These are phyloP conservation scores for Hippophae rhamnoides DNA, from an alignment of 306 rosid species.

Conservation along the genomic window DNA sequence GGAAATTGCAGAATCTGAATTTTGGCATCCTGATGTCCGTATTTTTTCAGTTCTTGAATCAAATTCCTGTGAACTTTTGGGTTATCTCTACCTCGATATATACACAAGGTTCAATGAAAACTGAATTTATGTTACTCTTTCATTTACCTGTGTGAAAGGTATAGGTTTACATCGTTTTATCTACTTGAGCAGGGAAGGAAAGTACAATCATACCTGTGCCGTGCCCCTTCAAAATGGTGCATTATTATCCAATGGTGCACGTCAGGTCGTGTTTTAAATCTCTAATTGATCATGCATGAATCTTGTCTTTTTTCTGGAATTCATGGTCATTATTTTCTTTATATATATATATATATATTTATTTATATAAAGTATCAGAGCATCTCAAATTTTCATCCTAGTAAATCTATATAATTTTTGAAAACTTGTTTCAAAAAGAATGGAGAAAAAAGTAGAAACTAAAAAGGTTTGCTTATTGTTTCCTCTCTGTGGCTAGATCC, in stretches of 20 bases:
- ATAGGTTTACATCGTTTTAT: conserved; percentile 14
- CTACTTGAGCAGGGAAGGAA: conserved; percentile 60
- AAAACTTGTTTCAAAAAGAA: too few species aligned
- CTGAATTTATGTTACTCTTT: conserved; percentile 11
- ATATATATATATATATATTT: too few species aligned
- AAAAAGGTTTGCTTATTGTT: neutral
- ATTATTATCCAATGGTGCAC: conserved; percentile 38
- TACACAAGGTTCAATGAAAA: conserved; percentile 47
- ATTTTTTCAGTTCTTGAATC: conserved; percentile 66
- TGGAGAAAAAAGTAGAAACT: neutral
- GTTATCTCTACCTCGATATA: conserved; percentile 82
- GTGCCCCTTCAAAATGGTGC: conserved; percentile 90
- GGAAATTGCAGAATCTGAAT: conserved; percentile 65
- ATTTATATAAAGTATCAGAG: too few species aligned
- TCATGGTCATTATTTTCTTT: too few species aligned
- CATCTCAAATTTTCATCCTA: too few species aligned
- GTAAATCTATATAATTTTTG: too few species aligned
- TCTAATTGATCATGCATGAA: neutral
- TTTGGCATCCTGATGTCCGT: conserved; percentile 81
- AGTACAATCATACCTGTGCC: conserved; percentile 74
- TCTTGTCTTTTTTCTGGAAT: neutral
- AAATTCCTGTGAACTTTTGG: conserved; percentile 68
- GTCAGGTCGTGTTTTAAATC: conserved; percentile 44
- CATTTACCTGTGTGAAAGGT: conserved; percentile 18
- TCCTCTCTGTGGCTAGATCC: conserved; percentile 42